phyloP scores from a whole-genome alignment of 2,329 filamentous ascomycete species.

The Epichloe brachyelytri region DNA sequence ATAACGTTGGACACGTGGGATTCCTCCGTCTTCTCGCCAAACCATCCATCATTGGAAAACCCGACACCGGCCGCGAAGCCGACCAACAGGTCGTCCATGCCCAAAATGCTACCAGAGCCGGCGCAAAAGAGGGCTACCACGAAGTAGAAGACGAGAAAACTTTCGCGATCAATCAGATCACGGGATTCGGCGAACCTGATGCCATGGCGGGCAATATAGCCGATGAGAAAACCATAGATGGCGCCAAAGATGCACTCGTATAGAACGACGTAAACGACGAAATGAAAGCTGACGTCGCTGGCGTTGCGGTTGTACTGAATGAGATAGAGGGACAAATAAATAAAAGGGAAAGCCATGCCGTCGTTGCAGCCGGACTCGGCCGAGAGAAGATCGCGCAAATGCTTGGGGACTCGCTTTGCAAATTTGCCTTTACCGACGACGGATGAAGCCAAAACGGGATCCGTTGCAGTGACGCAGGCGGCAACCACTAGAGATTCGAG shows the following conservation, averaged over 20 bases:
- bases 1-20: conserved; percentile 99
- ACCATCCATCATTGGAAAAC: conserved; percentile 99
- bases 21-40: conserved; percentile 94
- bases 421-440: conserved; percentile 99
- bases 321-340: conserved; percentile 85
- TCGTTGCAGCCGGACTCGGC: conserved; percentile 98
- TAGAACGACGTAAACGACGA: conserved; percentile 77
- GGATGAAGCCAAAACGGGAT: conserved; percentile 91
- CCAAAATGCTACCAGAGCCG: conserved; percentile 80
- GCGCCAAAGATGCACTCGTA: conserved; percentile 95
- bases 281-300: conserved; percentile 62
- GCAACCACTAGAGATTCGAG: conserved; percentile 77
- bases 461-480: conserved; percentile 92
- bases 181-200: conserved; percentile 79
- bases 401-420: conserved; percentile 91
- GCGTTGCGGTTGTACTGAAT: conserved; percentile 66
- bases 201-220: conserved; percentile 79
- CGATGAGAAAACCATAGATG: conserved; percentile 73
- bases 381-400: conserved; percentile 87
- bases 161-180: conserved; percentile 87
- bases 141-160: conserved; percentile 97
- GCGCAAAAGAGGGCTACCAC: conserved; percentile 92
- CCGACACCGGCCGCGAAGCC: conserved; percentile 95
- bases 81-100: conserved; percentile 85
- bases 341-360: conserved; percentile 97